Conservation (phyloP, 169 alveolate genomes). For the Babesia sp. region DNA sequence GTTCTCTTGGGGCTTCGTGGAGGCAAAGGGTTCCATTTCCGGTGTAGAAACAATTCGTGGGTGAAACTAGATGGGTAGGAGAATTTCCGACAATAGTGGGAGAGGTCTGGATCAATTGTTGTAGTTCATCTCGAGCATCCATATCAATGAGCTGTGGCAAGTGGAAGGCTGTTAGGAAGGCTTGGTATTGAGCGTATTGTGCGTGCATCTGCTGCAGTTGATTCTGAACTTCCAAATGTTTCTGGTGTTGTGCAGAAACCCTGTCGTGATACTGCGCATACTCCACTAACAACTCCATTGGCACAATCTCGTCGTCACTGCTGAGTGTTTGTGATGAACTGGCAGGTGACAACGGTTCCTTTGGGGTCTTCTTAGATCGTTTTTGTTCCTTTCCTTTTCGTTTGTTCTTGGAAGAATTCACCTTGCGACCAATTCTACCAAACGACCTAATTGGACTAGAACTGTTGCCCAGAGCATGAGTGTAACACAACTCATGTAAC, state of each 20-base stretch:
- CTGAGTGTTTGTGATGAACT: background rate
- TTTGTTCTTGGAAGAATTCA: no score
- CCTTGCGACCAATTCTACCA: background rate
- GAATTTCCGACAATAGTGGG: background rate
- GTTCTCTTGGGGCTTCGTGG: background rate
- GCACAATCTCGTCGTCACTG: background rate
- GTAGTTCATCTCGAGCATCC: background rate
- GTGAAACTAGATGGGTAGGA: background rate
- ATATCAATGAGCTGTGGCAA: background rate
- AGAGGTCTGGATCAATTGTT: background rate
- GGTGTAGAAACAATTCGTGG: background rate
- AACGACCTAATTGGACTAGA: background rate
- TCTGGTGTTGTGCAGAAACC: background rate
- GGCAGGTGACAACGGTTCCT: background rate
- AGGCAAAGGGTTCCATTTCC: background rate
- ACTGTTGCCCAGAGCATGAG: background rate
- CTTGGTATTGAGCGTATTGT: conserved; percentile 9
- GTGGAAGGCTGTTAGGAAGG: background rate
- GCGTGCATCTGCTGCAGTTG: conserved; percentile 10
- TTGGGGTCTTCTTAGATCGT: no score
- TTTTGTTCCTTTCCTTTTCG: no score
- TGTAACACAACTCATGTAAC: background rate
- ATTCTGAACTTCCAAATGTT: background rate
- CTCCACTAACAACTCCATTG: conserved; percentile 2
- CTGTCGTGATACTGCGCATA: conserved; percentile 22